Base-by-base conservation (phyloP, 192 early-diverging fungal species). In the Backusella tarrabulga region DNA sequence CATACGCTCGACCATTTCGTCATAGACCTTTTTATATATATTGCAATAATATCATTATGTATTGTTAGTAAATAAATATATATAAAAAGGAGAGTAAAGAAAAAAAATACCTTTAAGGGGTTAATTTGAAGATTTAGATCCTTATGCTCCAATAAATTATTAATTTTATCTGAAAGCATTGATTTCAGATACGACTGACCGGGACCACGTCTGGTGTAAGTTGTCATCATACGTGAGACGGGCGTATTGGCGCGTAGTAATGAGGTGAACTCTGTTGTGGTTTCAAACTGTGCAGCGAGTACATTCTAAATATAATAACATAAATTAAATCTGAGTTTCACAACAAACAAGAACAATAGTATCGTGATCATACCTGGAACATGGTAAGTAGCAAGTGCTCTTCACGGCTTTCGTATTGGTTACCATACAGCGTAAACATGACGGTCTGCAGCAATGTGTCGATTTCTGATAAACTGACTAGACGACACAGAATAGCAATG, bases 161-260 rank as follows among this genome's bases (percentile, higher is more conserved):
- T 91, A 73, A 99, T 96, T 44, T 92, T 88, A 66, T 92, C 89
- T 6, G 95, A 93, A 52, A 95, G 84, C 29, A 96, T 92, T 34
- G 92, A 90, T 80, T 96, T 97, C 73, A 98, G 83, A 72, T 99
- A 99, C 17, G 93, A 92, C 85, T 97, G 95, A 41, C 97, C 97
- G 7, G 95, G 94, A 9, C 95, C 94, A 63, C 97, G 93, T 67
- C 96, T 90, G 1, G 96, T 97, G 81, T 99, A 99, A 2, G 96
- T 96, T 50, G 97, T 97, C 95, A 98, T 96, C 96, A 97, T 97
- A 42, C 97, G 92, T 12, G 96, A 97, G 15, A 97, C 94, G 0
- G 97, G 95, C 15, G 96, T 97, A 83, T 98, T 98, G 69, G 96
- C 95, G 26, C 97, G 94, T 78, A 98, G 85, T 21, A 97, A 83